These are phyloP conservation scores for Aurinia saxatilis DNA, from an alignment of 345 rosid genomes.

Conservation along the genomic window DNA sequence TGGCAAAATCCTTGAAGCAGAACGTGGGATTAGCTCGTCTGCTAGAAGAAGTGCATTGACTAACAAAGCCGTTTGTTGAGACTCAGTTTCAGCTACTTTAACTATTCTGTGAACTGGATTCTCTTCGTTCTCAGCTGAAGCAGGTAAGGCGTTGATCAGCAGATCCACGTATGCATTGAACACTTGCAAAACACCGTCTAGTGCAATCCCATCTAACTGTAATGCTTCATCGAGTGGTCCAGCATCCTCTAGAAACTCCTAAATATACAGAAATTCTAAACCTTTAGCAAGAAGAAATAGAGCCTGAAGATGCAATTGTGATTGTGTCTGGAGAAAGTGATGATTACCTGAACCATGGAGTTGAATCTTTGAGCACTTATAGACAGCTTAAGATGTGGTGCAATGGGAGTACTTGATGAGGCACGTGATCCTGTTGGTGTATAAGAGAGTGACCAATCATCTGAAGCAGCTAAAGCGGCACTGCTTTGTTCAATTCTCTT, in stretches of 20 bases:
- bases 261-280: not conserved
- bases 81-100: constrained; percentile 67
- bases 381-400: constrained; percentile 63
- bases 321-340: not conserved
- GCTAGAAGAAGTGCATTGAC: constrained; percentile 81
- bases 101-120: constrained; percentile 51
- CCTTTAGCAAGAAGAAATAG: not conserved
- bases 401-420: constrained; percentile 34
- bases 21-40: constrained; percentile 80
- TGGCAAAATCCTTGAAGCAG: constrained; percentile 66
- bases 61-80: constrained; percentile 76
- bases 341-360: constrained; percentile 73
- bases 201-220: constrained; percentile 60
- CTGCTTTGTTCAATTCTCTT: constrained; percentile 73
- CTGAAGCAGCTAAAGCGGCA: constrained; percentile 76
- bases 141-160: constrained; percentile 73
- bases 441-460: constrained; percentile 68
- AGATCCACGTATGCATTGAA: constrained; percentile 64
- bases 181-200: constrained; percentile 73
- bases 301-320: not conserved
- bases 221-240: constrained; percentile 69
- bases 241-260: constrained; percentile 83
- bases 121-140: constrained; percentile 70
- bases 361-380: constrained; percentile 72
- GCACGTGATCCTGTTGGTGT: constrained; percentile 49